Conservation (phyloP, 352 stramenopile genomes). For the Nannochloropsis limnetica region DNA sequence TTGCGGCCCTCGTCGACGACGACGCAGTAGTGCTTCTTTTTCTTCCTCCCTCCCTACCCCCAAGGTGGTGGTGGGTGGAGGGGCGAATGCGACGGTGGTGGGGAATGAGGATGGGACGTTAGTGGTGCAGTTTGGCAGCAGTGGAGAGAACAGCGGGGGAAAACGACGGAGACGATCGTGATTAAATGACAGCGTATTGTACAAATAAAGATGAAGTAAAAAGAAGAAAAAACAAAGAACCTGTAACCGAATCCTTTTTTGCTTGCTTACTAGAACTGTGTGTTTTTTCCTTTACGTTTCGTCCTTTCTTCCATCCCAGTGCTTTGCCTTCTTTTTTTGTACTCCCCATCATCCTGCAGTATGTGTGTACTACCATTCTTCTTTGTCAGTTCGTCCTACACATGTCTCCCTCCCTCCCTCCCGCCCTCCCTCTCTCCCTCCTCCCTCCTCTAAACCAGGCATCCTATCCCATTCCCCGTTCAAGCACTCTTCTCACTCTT, state of each 20-base stretch:
- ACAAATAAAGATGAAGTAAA: neutral
- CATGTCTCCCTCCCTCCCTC: neutral
- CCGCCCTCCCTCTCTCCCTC: neutral
- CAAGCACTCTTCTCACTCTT: slow-evolving; percentile 43
- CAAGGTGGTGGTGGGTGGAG: slow-evolving; percentile 2
- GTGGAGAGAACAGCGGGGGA: neutral
- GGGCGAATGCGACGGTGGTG: neutral
- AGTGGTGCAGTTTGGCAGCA: neutral
- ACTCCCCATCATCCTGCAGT: no score
- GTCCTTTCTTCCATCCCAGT: neutral
- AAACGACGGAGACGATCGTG: neutral
- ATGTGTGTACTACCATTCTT: neutral
- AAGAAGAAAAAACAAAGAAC: neutral
- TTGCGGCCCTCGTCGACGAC: neutral
- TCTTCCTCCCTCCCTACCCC: neutral
- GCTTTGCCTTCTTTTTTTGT: neutral
- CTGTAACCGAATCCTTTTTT: neutral
- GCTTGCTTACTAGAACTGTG: neutral
- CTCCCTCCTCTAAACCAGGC: neutral
- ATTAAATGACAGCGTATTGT: neutral
- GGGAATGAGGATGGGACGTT: neutral
- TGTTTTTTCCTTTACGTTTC: neutral
- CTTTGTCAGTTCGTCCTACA: neutral
- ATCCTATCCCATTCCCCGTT: neutral
- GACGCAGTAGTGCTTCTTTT: neutral